Base-by-base conservation (phyloP, 106 monocot species). In the Phalaenopsis equestris region DNA sequence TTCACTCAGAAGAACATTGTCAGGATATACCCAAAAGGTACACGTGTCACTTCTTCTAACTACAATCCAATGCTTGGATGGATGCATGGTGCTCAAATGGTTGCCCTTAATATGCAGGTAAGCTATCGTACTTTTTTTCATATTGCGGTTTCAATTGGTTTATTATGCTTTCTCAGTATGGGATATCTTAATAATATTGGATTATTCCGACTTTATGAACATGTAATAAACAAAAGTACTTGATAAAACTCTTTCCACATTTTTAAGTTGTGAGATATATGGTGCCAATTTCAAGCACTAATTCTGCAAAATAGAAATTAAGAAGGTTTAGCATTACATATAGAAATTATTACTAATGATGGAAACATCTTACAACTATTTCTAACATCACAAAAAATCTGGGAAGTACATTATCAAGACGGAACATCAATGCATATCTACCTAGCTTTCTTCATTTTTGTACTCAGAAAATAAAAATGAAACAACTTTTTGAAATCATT, bases 81-180 rank as follows among this genome's bases (percentile, higher is more conserved):
- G 96, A 90, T 91, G 81, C 80, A 93, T 83, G 96, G 96, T 61
- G 96, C 91, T 52, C 96, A 96, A 74, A 91, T 96, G 93, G 96
- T 93, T 72, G 96, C 96, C 64, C 81, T 89, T 67, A 96, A 96
- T 43, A 96, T 96, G 96, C 96, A 93, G 91, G 96, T 91, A 80
- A 75, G 52, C 52, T 52, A 52, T 52, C 52, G 2, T 52, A 14
- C 14, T 52, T 14, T 12, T 52, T 14, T 52, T 12, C 52, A 52
- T 10, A 52, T 12, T 52, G 52, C 11, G 1, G 64, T 61, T 61
- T 61, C 61, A 17, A n/a, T 19, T 61, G 17, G n/a, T 65, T 65
- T 23, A 65, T 65, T 10, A 24, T 8, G 64, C n/a, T 23, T 65
- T 65, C 24, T 6, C 64, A 65, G 6, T 65, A 10, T 24, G 64